Conservation (phyloP, 2,329 filamentous ascomycete species). For the Alternaria metachromatica region DNA sequence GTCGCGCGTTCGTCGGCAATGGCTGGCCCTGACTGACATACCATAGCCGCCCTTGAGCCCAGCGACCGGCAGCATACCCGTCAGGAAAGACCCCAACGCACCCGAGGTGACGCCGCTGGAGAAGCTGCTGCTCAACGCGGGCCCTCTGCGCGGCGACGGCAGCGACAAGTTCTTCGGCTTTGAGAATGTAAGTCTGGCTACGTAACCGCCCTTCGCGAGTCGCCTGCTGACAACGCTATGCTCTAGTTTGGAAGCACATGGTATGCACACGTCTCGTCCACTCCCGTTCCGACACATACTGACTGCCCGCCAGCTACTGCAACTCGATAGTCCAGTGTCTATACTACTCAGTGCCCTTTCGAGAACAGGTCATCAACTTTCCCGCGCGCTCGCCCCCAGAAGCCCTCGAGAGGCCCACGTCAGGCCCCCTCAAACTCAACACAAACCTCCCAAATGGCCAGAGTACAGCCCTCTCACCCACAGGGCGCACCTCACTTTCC, state of each 20-base stretch:
- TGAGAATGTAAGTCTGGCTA: constrained; percentile 79
- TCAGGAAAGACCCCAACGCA: constrained; percentile 67
- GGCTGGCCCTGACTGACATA: constrained; percentile 24
- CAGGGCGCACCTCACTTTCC: constrained; percentile 54
- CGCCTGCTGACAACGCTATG: constrained; percentile 28
- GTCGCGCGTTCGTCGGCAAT: constrained; percentile 32
- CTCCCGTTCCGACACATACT: constrained; percentile 15
- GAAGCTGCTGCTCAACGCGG: constrained; percentile 84
- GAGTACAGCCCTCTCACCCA: constrained; percentile 60
- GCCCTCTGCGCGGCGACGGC: constrained; percentile 81
- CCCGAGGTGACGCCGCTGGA: constrained; percentile 66
- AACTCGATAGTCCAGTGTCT: constrained; percentile 98
- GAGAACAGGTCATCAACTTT: constrained; percentile 92
- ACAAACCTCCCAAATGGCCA: constrained; percentile 48
- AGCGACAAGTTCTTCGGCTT: constrained; percentile 98
- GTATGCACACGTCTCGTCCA: constrained; percentile 59
- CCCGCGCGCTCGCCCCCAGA: constrained; percentile 75
- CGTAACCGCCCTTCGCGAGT: constrained; percentile 4
- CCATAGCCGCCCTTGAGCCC: constrained; percentile 57
- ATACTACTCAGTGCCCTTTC: constrained; percentile 93
- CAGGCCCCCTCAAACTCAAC: constrained; percentile 46
- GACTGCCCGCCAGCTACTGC: constrained; percentile 73
- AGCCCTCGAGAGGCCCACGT: constrained; percentile 65
- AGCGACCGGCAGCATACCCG: constrained; percentile 53
- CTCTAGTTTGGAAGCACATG: constrained; percentile 94